These are phyloP conservation scores for Colletotrichum tanaceti DNA, from an alignment of 2,329 filamentous ascomycete species.

Conservation along the genomic window DNA sequence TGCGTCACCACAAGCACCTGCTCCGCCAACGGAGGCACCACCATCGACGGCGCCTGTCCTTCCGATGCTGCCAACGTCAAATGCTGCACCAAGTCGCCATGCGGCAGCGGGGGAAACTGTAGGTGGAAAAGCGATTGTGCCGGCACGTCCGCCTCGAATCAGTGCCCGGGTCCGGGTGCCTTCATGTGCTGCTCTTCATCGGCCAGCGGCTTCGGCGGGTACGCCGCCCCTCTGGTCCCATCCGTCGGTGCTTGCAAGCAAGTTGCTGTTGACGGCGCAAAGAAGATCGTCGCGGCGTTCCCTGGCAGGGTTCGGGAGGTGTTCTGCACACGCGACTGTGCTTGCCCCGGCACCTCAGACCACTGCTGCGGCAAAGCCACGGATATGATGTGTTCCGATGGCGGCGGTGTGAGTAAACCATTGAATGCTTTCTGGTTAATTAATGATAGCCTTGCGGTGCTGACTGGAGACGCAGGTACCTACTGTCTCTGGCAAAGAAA, in stretches of 20 bases:
- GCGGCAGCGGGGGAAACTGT: conserved; percentile 52
- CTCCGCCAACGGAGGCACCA: conserved; percentile 51
- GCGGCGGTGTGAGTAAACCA: conserved; percentile 50
- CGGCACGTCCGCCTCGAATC: conserved; percentile 46
- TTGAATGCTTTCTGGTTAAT: background rate
- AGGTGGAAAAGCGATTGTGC: conserved; percentile 54
- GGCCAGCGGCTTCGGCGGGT: conserved; percentile 51
- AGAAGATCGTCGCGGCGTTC: conserved; percentile 51
- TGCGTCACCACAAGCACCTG: conserved; percentile 54
- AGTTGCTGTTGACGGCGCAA: conserved; percentile 51
- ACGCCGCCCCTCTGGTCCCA: conserved; percentile 50
- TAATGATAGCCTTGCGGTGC: background rate
- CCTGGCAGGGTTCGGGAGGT: conserved; percentile 52
- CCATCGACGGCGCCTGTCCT: conserved; percentile 53
- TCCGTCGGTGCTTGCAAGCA: conserved; percentile 51
- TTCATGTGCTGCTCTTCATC: conserved; percentile 54
- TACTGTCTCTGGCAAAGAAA: conserved; percentile 54
- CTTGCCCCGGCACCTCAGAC: conserved; percentile 49
- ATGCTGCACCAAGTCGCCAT: conserved; percentile 56
- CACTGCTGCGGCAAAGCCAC: conserved; percentile 54
- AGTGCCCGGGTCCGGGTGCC: conserved; percentile 53
- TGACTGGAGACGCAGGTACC: conserved; percentile 44
- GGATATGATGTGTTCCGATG: conserved; percentile 54
- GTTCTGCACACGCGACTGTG: conserved; percentile 49
- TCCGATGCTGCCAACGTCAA: conserved; percentile 52